Evolutionary conservation across 1,139 yeast species (phyloP), one percentile per base, ranked within the genome.

Genomic region (Sugiyamaella paludigena): DNA sequence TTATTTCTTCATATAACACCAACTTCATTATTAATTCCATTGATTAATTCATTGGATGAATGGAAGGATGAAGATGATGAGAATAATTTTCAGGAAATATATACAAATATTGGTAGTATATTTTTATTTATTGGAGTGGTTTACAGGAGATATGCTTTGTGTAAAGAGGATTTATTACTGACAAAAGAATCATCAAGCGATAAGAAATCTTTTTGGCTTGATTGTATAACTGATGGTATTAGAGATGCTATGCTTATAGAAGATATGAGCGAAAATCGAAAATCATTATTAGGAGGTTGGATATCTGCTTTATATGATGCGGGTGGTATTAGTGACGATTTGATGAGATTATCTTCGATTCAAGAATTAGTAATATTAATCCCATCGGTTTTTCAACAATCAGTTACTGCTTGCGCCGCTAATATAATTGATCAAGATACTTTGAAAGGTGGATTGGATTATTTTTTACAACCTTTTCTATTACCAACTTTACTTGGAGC

Each of bases 311-410:
- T 91, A 41, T 89, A 87, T 67, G 91, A 87, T 52, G 80, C 87
- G 38, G 94, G 89, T 47, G 96, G 96, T 1, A 79, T 91, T 37
- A 82, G 95, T 0, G 97, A 91, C 65, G 91, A 85, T 32, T 70
- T 89, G 49, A 80, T 89, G 61, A 79, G 82, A 57, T 72, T 81
- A 4, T 79, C 87, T 2, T 74, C 82, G 15, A 78, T 85, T 24
- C 80, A 82, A 58, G 92, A 87, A 51, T 78, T 87, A 44, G 79
- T 85, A 52, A 75, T 76, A 36, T 65, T 91, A 40, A 77, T 88
- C 12, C 95, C 96, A 0, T 73, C 80, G 4, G 79, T 91, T 11
- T 81, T 87, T 59, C 82, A 81, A 53, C 94, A 88, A 62, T 83
- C 88, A 0, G 73, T 87, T 5, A 65, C 75, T 16, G 89, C 95